phyloP scores from a whole-genome alignment of 148 eudicot genomes.

The Linanthus parryae region DNA sequence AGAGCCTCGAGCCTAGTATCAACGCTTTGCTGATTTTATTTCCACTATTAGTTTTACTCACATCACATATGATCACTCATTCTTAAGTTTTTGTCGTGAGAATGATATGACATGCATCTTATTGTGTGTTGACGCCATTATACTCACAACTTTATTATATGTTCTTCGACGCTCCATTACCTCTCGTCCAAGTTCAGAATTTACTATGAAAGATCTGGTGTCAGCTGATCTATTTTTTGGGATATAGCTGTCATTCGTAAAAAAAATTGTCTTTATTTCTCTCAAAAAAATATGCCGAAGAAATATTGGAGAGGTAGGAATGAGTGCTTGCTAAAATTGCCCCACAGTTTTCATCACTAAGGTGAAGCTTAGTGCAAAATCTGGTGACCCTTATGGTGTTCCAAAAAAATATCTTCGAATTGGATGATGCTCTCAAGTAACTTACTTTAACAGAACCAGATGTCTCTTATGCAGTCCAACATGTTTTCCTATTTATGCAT shows the following conservation, averaged over 20 bases:
- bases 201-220: constrained; percentile 1
- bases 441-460: not conserved
- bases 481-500: not conserved
- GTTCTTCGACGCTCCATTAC: not conserved
- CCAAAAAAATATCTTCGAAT: not conserved
- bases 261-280: not conserved
- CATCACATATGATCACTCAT: not conserved
- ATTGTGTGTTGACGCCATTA: not conserved
- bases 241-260: not conserved
- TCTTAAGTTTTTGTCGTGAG: no score
- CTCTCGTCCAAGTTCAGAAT: not conserved
- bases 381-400: not conserved
- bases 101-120: no score
- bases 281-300: not conserved
- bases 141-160: not conserved
- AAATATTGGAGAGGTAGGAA: not conserved
- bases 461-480: not conserved
- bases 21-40: not conserved
- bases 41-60: constrained; percentile 2
- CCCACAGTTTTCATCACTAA: not conserved
- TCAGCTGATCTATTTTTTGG: not conserved
- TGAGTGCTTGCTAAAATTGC: not conserved
- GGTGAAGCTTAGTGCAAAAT: not conserved
- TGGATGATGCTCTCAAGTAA: not conserved
- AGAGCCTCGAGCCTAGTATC: no score